Base-by-base conservation (phyloP, 1,284 basidiomycete genomes). In the Cutaneotrichosporon daszewskae region DNA sequence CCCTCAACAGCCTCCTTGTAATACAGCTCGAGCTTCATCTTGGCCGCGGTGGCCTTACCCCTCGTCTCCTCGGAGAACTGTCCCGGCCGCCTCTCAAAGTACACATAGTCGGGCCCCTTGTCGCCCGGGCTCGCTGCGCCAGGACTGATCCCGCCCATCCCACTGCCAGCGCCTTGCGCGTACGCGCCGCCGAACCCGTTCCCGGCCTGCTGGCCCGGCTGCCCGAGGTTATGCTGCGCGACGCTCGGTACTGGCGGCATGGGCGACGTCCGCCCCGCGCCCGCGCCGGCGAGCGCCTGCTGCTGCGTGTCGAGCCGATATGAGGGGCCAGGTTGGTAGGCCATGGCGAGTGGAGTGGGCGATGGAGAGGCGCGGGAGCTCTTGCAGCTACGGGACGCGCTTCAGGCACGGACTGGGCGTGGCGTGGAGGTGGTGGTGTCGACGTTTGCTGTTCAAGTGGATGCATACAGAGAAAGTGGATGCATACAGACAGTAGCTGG, bases 1-100 rank as follows among this genome's bases (percentile, higher is more conserved):
- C 86, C 81, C 69, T 92, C 87, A 22, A 95, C 89, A 1, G 85
- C 85, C 47, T 96, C 85, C 72, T 96, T 96, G 79, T 98, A 98
- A 73, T 85, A 95, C 51, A 94, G 87, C 73, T 96, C 94, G 43
- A 98, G 81, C 73, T 96, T 96, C 69, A 97, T 81, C 72, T 97
- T 96, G 24, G 94, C 91, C 17, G 87, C 87, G 43, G 90, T 96
- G 4, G 91, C 86, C 49, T 90, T 87, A 46, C 92, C 89, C 43
- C 91, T 78, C 28, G 89, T 87, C 61, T 87, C 83, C 55, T 91
- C 83, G 24, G 84, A 85, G 74, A 96, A 94, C 50, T 81, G 81
- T 35, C 77, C 74, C 2, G 87, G 86, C 41, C 83, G 84, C 41
- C 94, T 79, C 69, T 95, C 87, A 73, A 97, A 98, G 76, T 94